Base-by-base conservation (phyloP, 495 filamentous ascomycete species). In the Penicillium cinerascens region DNA sequence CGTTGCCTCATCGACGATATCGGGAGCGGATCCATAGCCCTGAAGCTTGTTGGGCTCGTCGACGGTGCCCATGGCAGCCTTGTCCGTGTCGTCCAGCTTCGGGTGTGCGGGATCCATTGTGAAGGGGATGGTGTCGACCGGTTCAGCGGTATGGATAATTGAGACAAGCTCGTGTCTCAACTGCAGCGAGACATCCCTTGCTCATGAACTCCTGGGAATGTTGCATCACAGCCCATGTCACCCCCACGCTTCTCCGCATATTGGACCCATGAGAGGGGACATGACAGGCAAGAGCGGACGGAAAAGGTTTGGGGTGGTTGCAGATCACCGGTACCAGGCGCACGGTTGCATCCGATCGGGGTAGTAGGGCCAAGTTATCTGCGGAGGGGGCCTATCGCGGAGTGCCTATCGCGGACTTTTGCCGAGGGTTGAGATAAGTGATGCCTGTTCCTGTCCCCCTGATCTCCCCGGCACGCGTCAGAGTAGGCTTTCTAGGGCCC, bases 1-100 rank as follows among this genome's bases (percentile, higher is more conserved):
- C 8, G 66, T 67, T 41, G 73, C 63, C 47, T 76, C 70, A 33
- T 70, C 68, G 8, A 71, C 39, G 2, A 68, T 51, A 0, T 63
- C 62, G 0, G 68, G 62, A 0, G 59, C 66, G 7, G 71, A 67
- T 15, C 55, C 58, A 58, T 65, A 67, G 21, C 56, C 50, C 41
- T 61, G 56, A 6, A 59, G 17, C 38, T 67, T 72, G 33, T 60
- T 56, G 20, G 66, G 51, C 38, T 67, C 68, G n/a, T 71, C 71
- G 13, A 64, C 15, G 15, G 59, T 56, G 11, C 49, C 55, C 8
- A 45, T 16, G 5, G 52, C 44, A 17, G 56, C 43, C 18, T 70
- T 70, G 41, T 58, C 46, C 27, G 26, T 63, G 49, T 61, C 56
- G 25, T 51, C 47, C 42, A 52, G 42, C 51, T 52, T 58, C 37